Percentiles rank a stretch among this genome's conserved stretches.
Evolutionary conservation across 495 filamentous ascomycete genomes (phyloP).

Genomic region (Amphirosellinia nigrospora): DNA sequence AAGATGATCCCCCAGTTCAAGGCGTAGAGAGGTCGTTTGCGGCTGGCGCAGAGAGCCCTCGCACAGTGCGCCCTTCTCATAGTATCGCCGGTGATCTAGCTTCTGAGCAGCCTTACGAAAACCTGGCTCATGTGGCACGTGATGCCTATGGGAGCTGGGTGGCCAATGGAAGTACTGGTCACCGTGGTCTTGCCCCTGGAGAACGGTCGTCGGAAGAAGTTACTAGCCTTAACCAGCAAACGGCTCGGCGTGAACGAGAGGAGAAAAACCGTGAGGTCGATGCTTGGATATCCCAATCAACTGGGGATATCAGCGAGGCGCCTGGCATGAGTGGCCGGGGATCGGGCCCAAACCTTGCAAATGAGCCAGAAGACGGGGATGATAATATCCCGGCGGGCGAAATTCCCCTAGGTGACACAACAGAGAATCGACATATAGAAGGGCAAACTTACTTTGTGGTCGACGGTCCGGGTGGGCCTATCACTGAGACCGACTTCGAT

Average conservation of each 20-base stretch:
- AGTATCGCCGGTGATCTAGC: constrained; percentile 38
- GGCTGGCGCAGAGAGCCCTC: constrained; percentile 27
- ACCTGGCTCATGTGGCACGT: constrained; percentile 28
- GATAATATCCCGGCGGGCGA: constrained; percentile 47
- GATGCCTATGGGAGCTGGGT: constrained; percentile 49
- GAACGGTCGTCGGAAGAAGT: constrained; percentile 46
- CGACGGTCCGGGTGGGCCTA: constrained; percentile 44
- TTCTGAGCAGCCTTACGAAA: constrained; percentile 25
- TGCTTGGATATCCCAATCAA: constrained; percentile 47
- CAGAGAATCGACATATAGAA: constrained; percentile 49
- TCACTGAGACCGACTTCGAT: constrained; percentile 50
- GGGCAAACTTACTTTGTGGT: constrained; percentile 55
- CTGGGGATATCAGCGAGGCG: constrained; percentile 19
- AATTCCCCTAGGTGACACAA: constrained; percentile 42
- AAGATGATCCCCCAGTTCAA: constrained; percentile 38
- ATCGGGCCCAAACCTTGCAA: constrained; percentile 23
- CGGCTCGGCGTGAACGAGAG: constrained; percentile 37
- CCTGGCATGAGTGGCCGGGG: constrained; percentile 15
- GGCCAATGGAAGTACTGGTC: constrained; percentile 43
- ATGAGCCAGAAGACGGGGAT: constrained; percentile 32
- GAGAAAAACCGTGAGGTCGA: constrained; percentile 50
- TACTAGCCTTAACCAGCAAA: constrained; percentile 49
- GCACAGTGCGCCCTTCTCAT: constrained; percentile 27
- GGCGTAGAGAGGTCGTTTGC: constrained; percentile 39
- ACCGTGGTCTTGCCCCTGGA: constrained; percentile 50